These are phyloP conservation scores for Petasospora rhodanensis DNA, from an alignment of 1,139 yeast species.

Conservation along the genomic window DNA sequence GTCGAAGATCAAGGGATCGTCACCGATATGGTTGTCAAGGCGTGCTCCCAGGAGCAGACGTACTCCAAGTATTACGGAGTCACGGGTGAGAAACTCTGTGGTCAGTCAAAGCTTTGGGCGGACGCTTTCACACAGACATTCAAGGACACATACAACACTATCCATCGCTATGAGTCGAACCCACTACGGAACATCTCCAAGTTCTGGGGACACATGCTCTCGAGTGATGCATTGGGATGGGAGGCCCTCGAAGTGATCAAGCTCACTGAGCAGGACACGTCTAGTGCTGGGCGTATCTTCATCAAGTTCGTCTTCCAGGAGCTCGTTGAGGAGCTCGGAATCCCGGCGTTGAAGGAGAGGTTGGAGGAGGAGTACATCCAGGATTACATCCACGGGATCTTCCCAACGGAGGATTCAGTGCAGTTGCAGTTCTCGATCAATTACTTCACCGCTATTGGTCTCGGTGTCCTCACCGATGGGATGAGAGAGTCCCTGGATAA, in stretches of 20 bases:
- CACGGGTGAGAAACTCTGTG: conserved; percentile 64
- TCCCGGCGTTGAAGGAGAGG: conserved; percentile 42
- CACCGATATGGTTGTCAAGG: conserved; percentile 72
- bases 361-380: conserved; percentile 48
- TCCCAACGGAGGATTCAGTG: conserved; percentile 44
- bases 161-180: conserved; percentile 68
- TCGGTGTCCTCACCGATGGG: conserved; percentile 76
- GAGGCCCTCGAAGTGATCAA: conserved; percentile 45
- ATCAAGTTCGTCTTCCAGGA: conserved; percentile 79
- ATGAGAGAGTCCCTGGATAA: conserved; percentile 52
- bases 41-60: conserved; percentile 84
- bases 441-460: conserved; percentile 87
- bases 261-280: conserved; percentile 69
- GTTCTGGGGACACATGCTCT: conserved; percentile 81
- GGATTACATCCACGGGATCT: conserved; percentile 42
- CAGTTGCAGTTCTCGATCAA: conserved; percentile 77
- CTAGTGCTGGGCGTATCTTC: conserved; percentile 76
- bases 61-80: conserved; percentile 84
- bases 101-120: conserved; percentile 51
- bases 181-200: conserved; percentile 77
- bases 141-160: conserved; percentile 47
- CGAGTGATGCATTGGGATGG: conserved; percentile 69
- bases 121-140: conserved; percentile 50
- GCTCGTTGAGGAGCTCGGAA: conserved; percentile 74
- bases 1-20: conserved; percentile 41